A percentile compares a stretch with the other conserved stretches of the same genome.
These are phyloP conservation scores for Boletus barrowsii DNA, from an alignment of 768 basidiomycete genomes.

Conservation along the genomic window DNA sequence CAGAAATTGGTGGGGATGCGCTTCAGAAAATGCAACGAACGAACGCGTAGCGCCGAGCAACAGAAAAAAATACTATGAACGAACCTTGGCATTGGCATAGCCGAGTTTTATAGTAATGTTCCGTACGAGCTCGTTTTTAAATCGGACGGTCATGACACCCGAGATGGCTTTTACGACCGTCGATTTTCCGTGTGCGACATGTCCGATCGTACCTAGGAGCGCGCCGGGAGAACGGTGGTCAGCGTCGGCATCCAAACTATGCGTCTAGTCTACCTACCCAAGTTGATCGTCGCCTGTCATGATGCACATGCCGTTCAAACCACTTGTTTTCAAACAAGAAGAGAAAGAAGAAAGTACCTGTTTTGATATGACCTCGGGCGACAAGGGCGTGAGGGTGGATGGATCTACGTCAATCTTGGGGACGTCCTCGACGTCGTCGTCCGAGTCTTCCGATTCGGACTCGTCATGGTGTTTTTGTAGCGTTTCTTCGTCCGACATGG, in stretches of 20 bases:
- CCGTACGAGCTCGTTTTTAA: conserved; percentile 98
- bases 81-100: conserved; percentile 97
- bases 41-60: not conserved
- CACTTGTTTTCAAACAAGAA: not conserved
- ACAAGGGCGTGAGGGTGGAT: conserved; percentile 80
- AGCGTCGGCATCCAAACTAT: not conserved
- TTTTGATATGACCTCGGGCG: conserved; percentile 88
- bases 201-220: conserved; percentile 88
- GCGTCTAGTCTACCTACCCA: conserved; percentile 48
- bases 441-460: conserved; percentile 71
- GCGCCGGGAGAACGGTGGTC: conserved; percentile 6
- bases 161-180: conserved; percentile 99
- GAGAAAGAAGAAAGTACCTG: conserved; percentile 52
- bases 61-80: conserved; percentile 24
- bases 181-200: conserved; percentile 97
- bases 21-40: not conserved
- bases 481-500: conserved; percentile 71
- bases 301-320: conserved; percentile 5
- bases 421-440: conserved; percentile 49
- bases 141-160: conserved; percentile 95
- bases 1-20: conserved; percentile 4
- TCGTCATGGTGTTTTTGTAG: conserved; percentile 61
- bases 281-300: conserved; percentile 85
- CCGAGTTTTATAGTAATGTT: conserved; percentile 99
- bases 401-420: conserved; percentile 76